Evolutionary conservation across 2,329 filamentous ascomycete genomes (phyloP).

Genomic region (Periconia sp.): DNA sequence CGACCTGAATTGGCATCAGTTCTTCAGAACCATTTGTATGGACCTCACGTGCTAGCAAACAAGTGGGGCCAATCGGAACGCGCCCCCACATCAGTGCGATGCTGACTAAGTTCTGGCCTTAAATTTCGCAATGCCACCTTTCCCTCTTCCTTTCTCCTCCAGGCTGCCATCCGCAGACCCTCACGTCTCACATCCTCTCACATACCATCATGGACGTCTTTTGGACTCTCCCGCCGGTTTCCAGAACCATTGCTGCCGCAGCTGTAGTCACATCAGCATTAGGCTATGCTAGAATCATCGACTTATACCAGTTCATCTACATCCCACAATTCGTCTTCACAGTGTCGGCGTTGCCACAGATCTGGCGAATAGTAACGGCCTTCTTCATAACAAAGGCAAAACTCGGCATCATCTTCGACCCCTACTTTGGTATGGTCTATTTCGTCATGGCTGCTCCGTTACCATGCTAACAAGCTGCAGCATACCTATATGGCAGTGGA

Average conservation of each 20-base stretch:
- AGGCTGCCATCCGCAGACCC: constrained; percentile 40
- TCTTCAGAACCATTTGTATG: too few relatives aligned
- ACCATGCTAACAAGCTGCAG: constrained; percentile 43
- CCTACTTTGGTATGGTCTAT: constrained; percentile 64
- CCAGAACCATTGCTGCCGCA: constrained; percentile 67
- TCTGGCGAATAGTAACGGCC: constrained; percentile 61
- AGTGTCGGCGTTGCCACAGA: constrained; percentile 54
- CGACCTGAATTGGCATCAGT: too few relatives aligned
- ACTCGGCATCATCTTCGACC: constrained; percentile 67
- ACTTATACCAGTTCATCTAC: constrained; percentile 57
- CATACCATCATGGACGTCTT: constrained; percentile 58
- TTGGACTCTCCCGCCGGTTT: constrained; percentile 66
- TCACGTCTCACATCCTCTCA: constrained; percentile 20
- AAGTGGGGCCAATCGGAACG: not conserved
- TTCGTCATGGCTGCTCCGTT: not conserved
- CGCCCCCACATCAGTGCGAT: not conserved
- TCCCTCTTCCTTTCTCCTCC: constrained; percentile 21
- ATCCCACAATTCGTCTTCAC: constrained; percentile 56
- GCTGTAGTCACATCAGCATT: constrained; percentile 65
- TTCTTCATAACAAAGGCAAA: constrained; percentile 61
- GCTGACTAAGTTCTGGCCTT: not conserved
- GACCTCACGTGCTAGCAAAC: not conserved
- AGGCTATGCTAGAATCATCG: constrained; percentile 61
- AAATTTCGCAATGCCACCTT: constrained; percentile 23
- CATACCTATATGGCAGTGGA: constrained; percentile 76